Percentiles rank a stretch among this genome's conserved stretches.
Evolutionary conservation across 2,329 filamentous ascomycete genomes (phyloP).

Genomic region (Chalaropsis ovoidea): DNA sequence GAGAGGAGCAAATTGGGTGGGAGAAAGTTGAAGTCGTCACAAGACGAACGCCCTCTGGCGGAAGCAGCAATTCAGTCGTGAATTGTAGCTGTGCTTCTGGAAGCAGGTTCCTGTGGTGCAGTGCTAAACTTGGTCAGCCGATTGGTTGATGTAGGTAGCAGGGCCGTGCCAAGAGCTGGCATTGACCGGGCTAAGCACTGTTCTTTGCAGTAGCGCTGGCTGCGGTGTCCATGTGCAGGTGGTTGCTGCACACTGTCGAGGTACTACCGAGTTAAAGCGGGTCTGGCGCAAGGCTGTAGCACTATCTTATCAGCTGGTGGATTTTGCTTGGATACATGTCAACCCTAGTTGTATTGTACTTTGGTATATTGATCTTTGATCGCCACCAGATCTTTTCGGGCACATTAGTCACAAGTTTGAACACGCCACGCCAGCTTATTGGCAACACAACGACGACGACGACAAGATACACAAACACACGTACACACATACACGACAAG

Average conservation of each 20-base stretch:
- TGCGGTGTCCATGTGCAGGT: neutral
- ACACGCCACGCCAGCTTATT: no score
- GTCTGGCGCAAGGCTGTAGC: slow-evolving; percentile 4
- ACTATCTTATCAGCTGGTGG: slow-evolving; percentile 12
- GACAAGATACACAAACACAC: no score
- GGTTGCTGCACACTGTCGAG: neutral
- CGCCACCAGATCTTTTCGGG: no score
- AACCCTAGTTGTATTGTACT: neutral
- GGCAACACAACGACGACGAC: no score
- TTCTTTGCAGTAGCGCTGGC: neutral
- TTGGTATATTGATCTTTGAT: neutral
- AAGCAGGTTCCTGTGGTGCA: slow-evolving; percentile 11
- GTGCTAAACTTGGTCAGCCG: slow-evolving; percentile 9
- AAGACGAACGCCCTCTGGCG: slow-evolving; percentile 5
- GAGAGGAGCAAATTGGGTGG: neutral
- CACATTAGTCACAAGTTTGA: no score
- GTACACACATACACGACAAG: neutral
- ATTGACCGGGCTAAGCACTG: neutral
- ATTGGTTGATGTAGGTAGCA: neutral
- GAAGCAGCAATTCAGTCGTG: slow-evolving; percentile 2
- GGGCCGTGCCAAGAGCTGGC: neutral
- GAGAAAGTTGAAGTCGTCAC: slow-evolving; percentile 10
- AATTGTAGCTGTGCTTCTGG: slow-evolving; percentile 11
- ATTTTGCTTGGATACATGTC: neutral
- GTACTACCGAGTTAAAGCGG: neutral